Evolutionary conservation across 768 basidiomycete genomes (phyloP).

Genomic region (Lactifluus rugatus): DNA sequence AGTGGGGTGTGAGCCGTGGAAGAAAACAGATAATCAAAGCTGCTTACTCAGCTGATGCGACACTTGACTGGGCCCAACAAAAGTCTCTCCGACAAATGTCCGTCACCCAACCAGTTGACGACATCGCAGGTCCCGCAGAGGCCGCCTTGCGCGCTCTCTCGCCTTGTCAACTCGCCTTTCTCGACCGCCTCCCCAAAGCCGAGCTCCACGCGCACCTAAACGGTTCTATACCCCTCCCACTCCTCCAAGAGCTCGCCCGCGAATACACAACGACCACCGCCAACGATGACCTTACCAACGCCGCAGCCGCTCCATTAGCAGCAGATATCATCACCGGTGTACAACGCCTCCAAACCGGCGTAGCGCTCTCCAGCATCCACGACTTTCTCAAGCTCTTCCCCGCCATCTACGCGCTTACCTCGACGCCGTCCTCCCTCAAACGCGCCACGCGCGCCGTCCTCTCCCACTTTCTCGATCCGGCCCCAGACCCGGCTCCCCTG

Average conservation of each 20-base stretch:
- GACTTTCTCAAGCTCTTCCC: slow-evolving; percentile 74
- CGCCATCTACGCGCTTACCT: slow-evolving; percentile 68
- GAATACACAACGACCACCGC: slow-evolving; percentile 24
- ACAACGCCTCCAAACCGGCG: slow-evolving; percentile 30
- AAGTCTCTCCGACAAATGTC: not conserved
- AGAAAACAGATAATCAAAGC: too few relatives aligned
- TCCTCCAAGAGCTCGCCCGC: slow-evolving; percentile 52
- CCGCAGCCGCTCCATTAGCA: not conserved
- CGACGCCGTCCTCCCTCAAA: slow-evolving; percentile 44
- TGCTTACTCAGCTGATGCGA: slow-evolving; percentile 7
- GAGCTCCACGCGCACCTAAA: slow-evolving; percentile 84
- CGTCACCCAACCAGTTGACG: not conserved
- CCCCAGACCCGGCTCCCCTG: slow-evolving; percentile 9
- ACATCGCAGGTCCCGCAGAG: slow-evolving; percentile 25
- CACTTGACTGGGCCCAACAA: too few relatives aligned
- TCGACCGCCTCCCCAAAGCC: slow-evolving; percentile 62
- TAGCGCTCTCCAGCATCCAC: slow-evolving; percentile 41
- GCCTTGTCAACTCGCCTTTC: slow-evolving; percentile 43
- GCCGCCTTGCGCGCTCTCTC: slow-evolving; percentile 47
- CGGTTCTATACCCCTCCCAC: slow-evolving; percentile 63
- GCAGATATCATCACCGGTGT: slow-evolving; percentile 35
- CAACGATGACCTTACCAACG: not conserved
- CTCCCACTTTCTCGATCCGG: slow-evolving; percentile 44
- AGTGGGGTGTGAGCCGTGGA: too few relatives aligned
- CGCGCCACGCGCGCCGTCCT: slow-evolving; percentile 59